Evolutionary conservation across 192 early-diverging fungal genomes (phyloP).

Genomic region (Chytriomyces confervae): DNA sequence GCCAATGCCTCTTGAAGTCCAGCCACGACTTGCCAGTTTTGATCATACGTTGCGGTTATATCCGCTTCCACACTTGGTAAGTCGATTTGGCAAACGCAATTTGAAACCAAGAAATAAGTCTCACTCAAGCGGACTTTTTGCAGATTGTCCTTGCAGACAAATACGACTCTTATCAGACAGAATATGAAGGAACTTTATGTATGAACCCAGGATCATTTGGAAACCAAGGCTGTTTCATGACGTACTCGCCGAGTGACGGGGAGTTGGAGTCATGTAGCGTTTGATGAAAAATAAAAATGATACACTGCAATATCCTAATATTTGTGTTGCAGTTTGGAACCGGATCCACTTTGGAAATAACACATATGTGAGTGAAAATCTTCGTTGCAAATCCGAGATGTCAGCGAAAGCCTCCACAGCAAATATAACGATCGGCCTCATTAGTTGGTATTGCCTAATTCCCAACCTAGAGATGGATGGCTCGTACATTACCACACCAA

Average conservation of each 20-base stretch:
- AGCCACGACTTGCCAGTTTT: constrained; percentile 80
- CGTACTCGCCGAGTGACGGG: constrained; percentile 72
- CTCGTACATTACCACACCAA: no score
- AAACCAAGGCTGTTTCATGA: constrained; percentile 65
- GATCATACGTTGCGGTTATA: constrained; percentile 87
- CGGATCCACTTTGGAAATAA: no score
- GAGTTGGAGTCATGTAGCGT: constrained; percentile 24
- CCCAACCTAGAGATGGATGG: no score
- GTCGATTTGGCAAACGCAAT: constrained; percentile 10
- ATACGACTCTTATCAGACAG: constrained; percentile 75
- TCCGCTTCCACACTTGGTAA: constrained; percentile 83
- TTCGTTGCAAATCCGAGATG: no score
- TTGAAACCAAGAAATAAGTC: no score
- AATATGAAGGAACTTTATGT: constrained; percentile 76
- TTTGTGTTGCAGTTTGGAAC: no score
- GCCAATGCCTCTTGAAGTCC: constrained; percentile 77
- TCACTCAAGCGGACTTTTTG: background rate
- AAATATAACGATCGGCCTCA: no score
- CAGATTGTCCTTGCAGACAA: constrained; percentile 85
- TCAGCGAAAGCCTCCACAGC: no score
- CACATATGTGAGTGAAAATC: no score
- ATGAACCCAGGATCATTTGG: constrained; percentile 83
- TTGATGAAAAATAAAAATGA: background rate
- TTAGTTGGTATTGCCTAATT: no score
- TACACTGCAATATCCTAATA: no score